Evolutionary conservation across 805 yeast species (phyloP).

Genomic region (Kluyveromyces nonfermentans): DNA sequence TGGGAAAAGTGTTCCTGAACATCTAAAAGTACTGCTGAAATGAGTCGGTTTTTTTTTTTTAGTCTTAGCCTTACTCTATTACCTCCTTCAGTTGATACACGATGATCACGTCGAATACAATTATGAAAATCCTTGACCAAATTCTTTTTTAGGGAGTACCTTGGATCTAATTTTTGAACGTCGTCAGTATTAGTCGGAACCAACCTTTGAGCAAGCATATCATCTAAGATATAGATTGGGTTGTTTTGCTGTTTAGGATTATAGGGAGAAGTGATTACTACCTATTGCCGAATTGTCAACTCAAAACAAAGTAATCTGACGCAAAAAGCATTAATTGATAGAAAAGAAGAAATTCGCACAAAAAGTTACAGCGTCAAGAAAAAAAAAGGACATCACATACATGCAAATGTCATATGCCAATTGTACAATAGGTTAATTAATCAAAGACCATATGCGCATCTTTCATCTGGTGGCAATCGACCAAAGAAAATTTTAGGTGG

Average conservation of each 20-base stretch:
- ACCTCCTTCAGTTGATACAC: background rate
- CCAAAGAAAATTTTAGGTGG: conserved; percentile 57
- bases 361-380: background rate
- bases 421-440: background rate
- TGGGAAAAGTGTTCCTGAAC: background rate
- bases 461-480: conserved; percentile 37
- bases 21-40: background rate
- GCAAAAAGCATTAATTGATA: background rate
- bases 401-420: too few species aligned
- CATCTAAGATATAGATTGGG: background rate
- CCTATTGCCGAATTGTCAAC: background rate
- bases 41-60: background rate
- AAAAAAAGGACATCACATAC: background rate
- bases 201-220: background rate
- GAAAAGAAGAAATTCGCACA: background rate
- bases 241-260: background rate
- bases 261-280: background rate
- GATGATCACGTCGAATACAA: background rate
- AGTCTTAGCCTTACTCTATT: background rate
- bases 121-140: background rate
- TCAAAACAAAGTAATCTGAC: background rate
- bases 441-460: conserved; percentile 27
- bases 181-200: background rate
- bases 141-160: background rate
- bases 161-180: background rate